A percentile compares a stretch with the other conserved stretches of the same genome.
Conservation (phyloP, 2,329 filamentous ascomycete species). For the Paracorniculantispora psalliotae region DNA sequence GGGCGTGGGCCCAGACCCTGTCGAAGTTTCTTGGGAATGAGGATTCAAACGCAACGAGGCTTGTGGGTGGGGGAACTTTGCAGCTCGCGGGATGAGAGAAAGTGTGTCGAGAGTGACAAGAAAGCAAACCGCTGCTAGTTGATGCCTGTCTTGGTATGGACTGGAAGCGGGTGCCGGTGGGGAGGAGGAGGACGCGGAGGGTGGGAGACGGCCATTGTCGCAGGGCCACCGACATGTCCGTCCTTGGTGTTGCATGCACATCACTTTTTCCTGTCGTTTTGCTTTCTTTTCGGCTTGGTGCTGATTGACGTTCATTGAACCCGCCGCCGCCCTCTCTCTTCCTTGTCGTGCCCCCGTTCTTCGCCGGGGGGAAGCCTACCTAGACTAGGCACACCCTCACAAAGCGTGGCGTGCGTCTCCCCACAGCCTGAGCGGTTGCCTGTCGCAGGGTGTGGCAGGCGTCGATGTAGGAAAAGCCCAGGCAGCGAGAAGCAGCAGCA, state of each 20-base stretch:
- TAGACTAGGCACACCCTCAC: not conserved
- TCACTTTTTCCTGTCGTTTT: not conserved
- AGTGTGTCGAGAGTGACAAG: not conserved
- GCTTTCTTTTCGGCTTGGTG: constrained; percentile 1
- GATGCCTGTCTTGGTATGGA: constrained; percentile 2
- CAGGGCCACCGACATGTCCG: constrained; percentile 10
- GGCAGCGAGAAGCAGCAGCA: not conserved
- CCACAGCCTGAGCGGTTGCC: not conserved
- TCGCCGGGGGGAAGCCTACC: too few species aligned
- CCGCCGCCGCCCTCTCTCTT: not conserved
- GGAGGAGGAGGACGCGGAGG: too few species aligned
- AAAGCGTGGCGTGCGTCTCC: not conserved
- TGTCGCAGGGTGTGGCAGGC: not conserved
- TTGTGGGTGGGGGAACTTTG: constrained; percentile 2
- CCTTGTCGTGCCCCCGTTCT: too few species aligned
- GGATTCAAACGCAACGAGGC: constrained; percentile 5
- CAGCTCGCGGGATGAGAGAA: not conserved
- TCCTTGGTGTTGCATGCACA: constrained; percentile 5
- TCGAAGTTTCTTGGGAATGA: constrained; percentile 10
- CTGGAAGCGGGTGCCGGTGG: constrained; percentile 1
- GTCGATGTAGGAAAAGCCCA: constrained; percentile 6
- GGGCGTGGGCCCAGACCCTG: constrained; percentile 8
- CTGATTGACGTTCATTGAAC: not conserved
- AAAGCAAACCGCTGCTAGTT: not conserved
- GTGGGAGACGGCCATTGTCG: not conserved